Evolutionary conservation across 1,139 yeast species (phyloP), one percentile per base, ranked within the genome.

Genomic region (Starmera stellimalicola): DNA sequence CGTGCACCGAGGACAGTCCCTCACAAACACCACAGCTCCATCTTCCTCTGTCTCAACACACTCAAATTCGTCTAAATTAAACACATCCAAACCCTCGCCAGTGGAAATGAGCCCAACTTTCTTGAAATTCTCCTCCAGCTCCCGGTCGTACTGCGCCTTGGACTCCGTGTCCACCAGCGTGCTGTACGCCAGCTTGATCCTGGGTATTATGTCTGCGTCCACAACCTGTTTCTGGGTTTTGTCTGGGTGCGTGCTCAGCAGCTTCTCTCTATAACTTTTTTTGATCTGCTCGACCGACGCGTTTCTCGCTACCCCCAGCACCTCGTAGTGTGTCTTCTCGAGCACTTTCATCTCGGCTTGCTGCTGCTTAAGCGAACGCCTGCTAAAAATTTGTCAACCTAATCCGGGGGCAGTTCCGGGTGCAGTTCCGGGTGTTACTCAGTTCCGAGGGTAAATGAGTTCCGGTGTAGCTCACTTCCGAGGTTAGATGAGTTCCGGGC

Each of bases 161-260:
- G 43, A 36, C 2, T 37, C 48, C 0, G 57, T 49, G 44, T 73
- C 68, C 0, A 63, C 50, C 9, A 84, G 57, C 0, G 69, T 62
- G 18, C 57, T 51, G 48, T 78, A 84, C 0, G 95, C 95, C 18
- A 56, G 58, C 44, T 78, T 68, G 18, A 83, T 62, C 23, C 57
- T 51, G 33, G 67, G 60, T 9, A 72, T 60, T 24, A 46, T 52
- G 17, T 57, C 47, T 7, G 45, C 38, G 6, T 38, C 40, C 1
- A 33, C 32, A 2, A 19, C 29, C 5, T 34, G 41, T 27, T 40
- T 47, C 27, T 43, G 48, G 24, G 58, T 58, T 50, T 85, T 85
- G 49, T 85, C 96, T 0, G 96, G 96, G 52, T 85, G 96, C 8
- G 70, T 55, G 6, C 54, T 51, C 4, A 87, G 59, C n/a, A 85